phyloP scores from a whole-genome alignment of 2,329 filamentous ascomycete genomes.

The Fusarium azukiicola region DNA sequence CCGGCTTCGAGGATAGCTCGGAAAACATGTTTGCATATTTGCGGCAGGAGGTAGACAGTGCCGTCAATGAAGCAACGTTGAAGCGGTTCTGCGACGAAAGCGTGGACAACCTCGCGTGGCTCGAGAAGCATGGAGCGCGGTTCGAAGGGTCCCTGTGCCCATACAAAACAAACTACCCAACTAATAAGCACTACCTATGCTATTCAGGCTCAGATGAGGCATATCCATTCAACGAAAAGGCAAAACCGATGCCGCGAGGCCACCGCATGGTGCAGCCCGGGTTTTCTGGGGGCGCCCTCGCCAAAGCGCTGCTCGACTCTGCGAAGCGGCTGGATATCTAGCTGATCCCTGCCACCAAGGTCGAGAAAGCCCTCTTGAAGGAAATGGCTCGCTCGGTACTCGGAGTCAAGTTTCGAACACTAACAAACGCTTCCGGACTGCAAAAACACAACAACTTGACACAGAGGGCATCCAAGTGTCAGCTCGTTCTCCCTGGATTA shows the following conservation, averaged over 20 bases:
- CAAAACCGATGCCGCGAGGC: neutral
- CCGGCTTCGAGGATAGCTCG: neutral
- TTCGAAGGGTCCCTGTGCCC: conserved; percentile 6
- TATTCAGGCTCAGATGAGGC: neutral
- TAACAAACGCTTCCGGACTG: neutral
- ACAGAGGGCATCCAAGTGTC: neutral
- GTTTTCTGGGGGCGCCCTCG: neutral
- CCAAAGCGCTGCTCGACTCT: conserved; percentile 7
- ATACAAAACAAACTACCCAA: conserved; percentile 5
- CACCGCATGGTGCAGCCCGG: conserved; percentile 9
- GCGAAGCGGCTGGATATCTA: neutral
- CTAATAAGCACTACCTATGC: neutral
- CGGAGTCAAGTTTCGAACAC: neutral
- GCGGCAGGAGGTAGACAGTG: neutral
- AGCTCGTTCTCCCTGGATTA: neutral
- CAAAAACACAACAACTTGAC: neutral
- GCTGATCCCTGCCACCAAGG: neutral
- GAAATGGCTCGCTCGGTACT: neutral
- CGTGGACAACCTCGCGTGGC: neutral
- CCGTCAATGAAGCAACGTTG: neutral
- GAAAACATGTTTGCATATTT: neutral
- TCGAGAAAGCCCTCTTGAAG: neutral
- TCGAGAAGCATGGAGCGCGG: neutral
- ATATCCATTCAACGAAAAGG: conserved; percentile 2
- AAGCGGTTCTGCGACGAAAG: neutral